Evolutionary conservation across 2,329 filamentous ascomycete species (phyloP), one percentile per base, ranked within the genome.

Genomic region (Saccharata proteae): DNA sequence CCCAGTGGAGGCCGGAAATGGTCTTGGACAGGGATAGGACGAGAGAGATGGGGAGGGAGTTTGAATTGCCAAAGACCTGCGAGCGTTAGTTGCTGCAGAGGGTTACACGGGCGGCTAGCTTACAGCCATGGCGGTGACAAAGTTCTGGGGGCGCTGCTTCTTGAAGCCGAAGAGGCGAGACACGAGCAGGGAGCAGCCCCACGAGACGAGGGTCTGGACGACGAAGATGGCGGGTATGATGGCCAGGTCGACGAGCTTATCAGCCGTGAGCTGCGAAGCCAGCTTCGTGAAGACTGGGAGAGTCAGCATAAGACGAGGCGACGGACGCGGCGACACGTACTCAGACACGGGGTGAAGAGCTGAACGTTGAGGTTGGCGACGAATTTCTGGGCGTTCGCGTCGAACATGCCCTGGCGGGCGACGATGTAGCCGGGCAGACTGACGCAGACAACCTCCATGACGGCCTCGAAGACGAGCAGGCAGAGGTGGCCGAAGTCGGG

Each of bases 181-280:
- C 33, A 96, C 71, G 9, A 69, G 47, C 6, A 74, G 59, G 3
- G 86, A 77, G 32, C 85, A 83, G 3, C 73, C 33, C 61, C 85
- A 98, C 10, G 88, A 96, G 16, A 96, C 76, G 6, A 80, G 44
- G 0, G 85, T 94, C 60, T 94, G 88, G 17, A 90, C 67, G 37
- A 85, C 48, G 57, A 96, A 96, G 52, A 98, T 94, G 43, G 84
- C 60, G n/a, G 90, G 90, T 37, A 98, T 98, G 42, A 98, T 80
- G 43, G 80, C 84, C 22, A 98, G 71, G 35, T 96, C 90, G 40
- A 74, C 67, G 30, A 98, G 71, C 58, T 93, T 94, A 39, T 90
- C 80, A 33, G 85, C 81, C 26, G 81, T 93, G 36, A 98, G 70
- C 58, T 98, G 88, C 2, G 85, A 93, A 5, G 86, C 90, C 22